Conservation (phyloP, 192 early-diverging fungal species). For the Martensiomyces pterosporus region DNA sequence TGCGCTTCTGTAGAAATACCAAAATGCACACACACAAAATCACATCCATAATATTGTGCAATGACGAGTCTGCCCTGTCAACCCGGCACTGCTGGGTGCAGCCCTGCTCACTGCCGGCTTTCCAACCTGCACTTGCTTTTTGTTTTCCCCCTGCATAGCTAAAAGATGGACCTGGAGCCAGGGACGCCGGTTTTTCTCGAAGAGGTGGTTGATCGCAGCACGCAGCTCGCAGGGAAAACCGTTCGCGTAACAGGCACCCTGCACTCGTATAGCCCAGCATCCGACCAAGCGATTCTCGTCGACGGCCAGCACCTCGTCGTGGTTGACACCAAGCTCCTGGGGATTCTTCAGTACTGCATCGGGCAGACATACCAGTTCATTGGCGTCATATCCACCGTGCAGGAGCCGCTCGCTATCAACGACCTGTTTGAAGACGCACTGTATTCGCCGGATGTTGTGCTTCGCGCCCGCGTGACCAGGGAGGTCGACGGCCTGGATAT, state of each 20-base stretch:
- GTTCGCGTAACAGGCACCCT: conserved; percentile 35
- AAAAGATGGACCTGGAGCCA: conserved; percentile 32
- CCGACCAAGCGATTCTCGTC: conserved; percentile 17
- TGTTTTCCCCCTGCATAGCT: conserved; percentile 11
- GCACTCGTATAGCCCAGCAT: conserved; percentile 20
- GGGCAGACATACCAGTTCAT: conserved; percentile 45
- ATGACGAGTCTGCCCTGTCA: too few species aligned
- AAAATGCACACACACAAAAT: too few species aligned
- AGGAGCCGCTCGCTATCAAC: background rate
- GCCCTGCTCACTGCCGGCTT: too few species aligned
- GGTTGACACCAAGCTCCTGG: conserved; percentile 25
- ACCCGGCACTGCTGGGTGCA: too few species aligned
- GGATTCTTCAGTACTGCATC: conserved; percentile 22
- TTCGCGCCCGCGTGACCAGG: conserved; percentile 25
- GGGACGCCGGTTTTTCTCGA: conserved; percentile 43
- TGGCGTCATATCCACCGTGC: conserved; percentile 3
- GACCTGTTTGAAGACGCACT: conserved; percentile 22
- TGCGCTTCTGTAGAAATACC: too few species aligned
- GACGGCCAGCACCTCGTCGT: conserved; percentile 16
- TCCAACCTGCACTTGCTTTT: too few species aligned
- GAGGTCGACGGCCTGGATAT: conserved; percentile 33
- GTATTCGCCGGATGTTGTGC: conserved; percentile 12
- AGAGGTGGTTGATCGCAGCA: conserved; percentile 11
- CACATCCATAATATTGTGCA: too few species aligned
- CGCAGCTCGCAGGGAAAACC: conserved; percentile 1